Evolutionary conservation across 176 grass and related monocot genomes (phyloP).

Genomic region (Thinopyrum elongatum): DNA sequence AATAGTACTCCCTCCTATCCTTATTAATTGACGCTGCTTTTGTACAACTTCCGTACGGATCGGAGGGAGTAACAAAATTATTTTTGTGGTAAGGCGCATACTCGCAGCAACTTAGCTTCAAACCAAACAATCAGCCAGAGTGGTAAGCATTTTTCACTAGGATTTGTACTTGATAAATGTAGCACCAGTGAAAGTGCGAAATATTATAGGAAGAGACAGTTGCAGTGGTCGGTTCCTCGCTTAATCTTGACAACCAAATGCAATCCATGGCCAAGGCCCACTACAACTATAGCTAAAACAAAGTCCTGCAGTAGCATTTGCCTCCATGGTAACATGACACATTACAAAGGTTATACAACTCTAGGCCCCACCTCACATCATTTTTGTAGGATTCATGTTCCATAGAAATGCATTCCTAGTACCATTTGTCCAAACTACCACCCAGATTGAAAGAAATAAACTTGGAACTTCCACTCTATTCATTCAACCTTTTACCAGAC

Average conservation of each 20-base stretch:
- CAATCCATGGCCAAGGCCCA: too few relatives aligned
- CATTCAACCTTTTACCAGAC: slow-evolving; percentile 24
- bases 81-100: not conserved
- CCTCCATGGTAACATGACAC: not conserved
- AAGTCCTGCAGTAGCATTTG: not conserved
- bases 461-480: too few relatives aligned
- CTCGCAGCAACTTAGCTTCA: not conserved
- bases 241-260: not conserved
- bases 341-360: not conserved
- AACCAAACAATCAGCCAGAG: not conserved
- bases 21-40: too few relatives aligned
- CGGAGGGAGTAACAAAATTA: not conserved
- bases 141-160: not conserved
- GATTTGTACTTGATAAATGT: not conserved
- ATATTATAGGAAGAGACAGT: not conserved
- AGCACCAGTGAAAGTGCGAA: not conserved
- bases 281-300: not conserved
- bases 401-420: not conserved
- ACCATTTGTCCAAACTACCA: not conserved
- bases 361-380: not conserved
- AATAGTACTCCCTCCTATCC: too few relatives aligned
- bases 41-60: too few relatives aligned
- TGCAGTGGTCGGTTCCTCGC: not conserved
- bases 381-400: not conserved
- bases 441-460: not conserved